A percentile compares a stretch with the other conserved stretches of the same genome.
Evolutionary conservation across 1,139 yeast genomes (phyloP).

Genomic region (Zygoascus sp.): DNA sequence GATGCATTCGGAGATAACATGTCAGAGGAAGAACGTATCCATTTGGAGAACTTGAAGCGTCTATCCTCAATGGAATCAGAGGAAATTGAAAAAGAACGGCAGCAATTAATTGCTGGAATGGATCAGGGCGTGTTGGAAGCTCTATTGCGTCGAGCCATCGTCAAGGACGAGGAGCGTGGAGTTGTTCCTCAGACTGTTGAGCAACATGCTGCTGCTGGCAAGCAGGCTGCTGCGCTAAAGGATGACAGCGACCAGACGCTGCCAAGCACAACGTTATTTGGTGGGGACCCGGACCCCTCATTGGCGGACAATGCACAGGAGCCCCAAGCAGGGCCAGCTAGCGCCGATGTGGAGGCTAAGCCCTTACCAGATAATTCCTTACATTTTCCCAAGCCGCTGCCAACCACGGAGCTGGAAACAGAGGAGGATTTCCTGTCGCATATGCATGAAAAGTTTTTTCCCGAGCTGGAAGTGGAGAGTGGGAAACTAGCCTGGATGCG

Average conservation of each 20-base stretch:
- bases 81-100: slow-evolving; percentile 61
- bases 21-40: slow-evolving; percentile 66
- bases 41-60: slow-evolving; percentile 64
- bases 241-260: no score
- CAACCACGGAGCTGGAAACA: slow-evolving; percentile 24
- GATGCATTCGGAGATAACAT: slow-evolving; percentile 11
- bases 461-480: slow-evolving; percentile 80
- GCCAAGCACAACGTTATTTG: no score
- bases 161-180: slow-evolving; percentile 17
- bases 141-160: slow-evolving; percentile 37
- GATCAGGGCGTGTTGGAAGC: slow-evolving; percentile 66
- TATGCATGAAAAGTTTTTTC: slow-evolving; percentile 79
- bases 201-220: not conserved
- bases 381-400: slow-evolving; percentile 13
- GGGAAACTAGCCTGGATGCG: slow-evolving; percentile 90
- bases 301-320: not conserved
- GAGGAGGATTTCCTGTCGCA: slow-evolving; percentile 70
- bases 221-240: no score
- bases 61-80: slow-evolving; percentile 60
- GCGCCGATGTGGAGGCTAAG: no score
- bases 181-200: not conserved
- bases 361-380: not conserved
- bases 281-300: no score
- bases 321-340: not conserved
- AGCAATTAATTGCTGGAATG: slow-evolving; percentile 60